phyloP scores from a whole-genome alignment of 257 asterid genomes.

The Perilla frutescens region DNA sequence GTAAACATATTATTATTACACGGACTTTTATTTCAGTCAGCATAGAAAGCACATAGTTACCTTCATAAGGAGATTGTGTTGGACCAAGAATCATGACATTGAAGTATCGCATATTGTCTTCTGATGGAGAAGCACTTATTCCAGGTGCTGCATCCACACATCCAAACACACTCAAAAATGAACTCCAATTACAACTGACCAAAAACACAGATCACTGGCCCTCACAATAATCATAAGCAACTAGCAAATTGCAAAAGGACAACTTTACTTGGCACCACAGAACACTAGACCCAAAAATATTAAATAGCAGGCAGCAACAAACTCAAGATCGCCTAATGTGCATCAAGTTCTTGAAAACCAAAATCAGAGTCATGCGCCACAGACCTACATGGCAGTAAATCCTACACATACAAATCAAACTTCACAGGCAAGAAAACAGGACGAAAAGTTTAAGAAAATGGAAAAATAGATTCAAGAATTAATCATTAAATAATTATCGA shows the following conservation, averaged over 20 bases:
- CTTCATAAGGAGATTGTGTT: conserved; percentile 98
- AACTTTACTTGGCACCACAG: not conserved
- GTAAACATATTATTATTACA: conserved; percentile 1
- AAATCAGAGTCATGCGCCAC: not conserved
- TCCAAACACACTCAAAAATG: conserved; percentile 31
- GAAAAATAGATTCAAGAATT: not conserved
- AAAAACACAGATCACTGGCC: not conserved
- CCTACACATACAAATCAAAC: not conserved
- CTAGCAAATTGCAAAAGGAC: not conserved
- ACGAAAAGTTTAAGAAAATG: not conserved
- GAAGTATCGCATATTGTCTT: conserved; percentile 96
- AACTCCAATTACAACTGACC: conserved; percentile 24
- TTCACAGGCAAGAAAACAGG: not conserved
- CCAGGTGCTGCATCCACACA: conserved; percentile 87
- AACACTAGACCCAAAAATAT: not conserved
- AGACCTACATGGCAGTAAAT: not conserved
- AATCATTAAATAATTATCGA: conserved; percentile 8
- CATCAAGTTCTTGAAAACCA: not conserved
- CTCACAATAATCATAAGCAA: conserved; percentile 10
- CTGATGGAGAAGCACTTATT: conserved; percentile 98
- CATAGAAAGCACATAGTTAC: conserved; percentile 40
- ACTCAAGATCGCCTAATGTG: not conserved
- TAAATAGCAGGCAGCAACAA: not conserved
- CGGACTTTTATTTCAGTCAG: not conserved
- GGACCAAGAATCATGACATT: conserved; percentile 99